Evolutionary conservation across 306 rosid genomes (phyloP).

Genomic region (Cicer pinnatifidum): DNA sequence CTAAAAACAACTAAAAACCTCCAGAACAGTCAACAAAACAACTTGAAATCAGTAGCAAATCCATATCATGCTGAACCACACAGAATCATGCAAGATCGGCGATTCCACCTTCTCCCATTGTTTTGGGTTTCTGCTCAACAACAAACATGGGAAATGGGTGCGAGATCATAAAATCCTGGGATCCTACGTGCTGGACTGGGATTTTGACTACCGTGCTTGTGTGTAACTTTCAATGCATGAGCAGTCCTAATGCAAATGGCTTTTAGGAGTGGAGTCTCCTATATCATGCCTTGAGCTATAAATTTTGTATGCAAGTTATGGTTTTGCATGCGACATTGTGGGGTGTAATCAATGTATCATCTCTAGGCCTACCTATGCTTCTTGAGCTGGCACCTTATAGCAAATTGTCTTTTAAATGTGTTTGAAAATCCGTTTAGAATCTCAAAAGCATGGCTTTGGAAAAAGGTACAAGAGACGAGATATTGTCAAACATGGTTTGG

Average conservation of each 20-base stretch:
- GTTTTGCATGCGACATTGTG: neutral
- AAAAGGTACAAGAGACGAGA: neutral
- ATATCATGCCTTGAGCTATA: neutral
- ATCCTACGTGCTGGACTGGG: too few relatives aligned
- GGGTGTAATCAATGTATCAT: neutral
- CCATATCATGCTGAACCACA: too few relatives aligned
- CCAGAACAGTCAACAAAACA: too few relatives aligned
- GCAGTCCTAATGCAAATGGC: neutral
- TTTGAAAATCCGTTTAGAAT: neutral
- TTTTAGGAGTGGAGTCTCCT: constrained; percentile 27
- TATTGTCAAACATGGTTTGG: constrained; percentile 10
- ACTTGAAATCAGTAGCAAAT: too few relatives aligned
- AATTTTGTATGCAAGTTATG: constrained; percentile 1
- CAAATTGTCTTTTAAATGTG: constrained; percentile 23
- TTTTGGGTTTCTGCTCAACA: too few relatives aligned
- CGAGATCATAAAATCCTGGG: too few relatives aligned
- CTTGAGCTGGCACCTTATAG: constrained; percentile 32
- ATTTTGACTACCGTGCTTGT: neutral
- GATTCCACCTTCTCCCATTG: too few relatives aligned
- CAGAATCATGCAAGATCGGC: too few relatives aligned
- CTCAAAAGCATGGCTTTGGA: neutral
- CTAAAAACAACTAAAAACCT: too few relatives aligned
- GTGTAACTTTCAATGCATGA: neutral
- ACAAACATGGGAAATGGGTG: too few relatives aligned
- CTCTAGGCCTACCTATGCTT: neutral